phyloP scores from a whole-genome alignment of 495 filamentous ascomycete species.

The Aspergillus affinis region DNA sequence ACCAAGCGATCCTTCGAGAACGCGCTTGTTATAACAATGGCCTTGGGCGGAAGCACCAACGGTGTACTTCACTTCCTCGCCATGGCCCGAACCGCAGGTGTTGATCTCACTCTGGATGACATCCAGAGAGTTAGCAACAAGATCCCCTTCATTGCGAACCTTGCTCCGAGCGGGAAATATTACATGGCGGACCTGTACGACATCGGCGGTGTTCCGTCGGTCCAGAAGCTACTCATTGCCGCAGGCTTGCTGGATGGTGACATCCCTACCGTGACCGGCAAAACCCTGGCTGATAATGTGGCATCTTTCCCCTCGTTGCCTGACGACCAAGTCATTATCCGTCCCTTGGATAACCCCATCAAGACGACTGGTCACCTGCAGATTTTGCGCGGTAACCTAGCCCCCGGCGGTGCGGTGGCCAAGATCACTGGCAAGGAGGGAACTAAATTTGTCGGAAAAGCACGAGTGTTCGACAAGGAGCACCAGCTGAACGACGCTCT shows the following conservation, averaged over 20 bases:
- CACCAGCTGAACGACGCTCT: conserved; percentile 74
- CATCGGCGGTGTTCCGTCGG: conserved; percentile 85
- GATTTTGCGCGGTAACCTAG: conserved; percentile 85
- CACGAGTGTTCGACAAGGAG: conserved; percentile 91
- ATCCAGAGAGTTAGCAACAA: conserved; percentile 84
- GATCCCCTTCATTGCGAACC: conserved; percentile 90
- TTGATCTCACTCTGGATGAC: conserved; percentile 82
- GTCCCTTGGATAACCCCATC: conserved; percentile 78
- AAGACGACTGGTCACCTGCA: conserved; percentile 87
- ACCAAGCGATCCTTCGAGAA: conserved; percentile 89
- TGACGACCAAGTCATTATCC: conserved; percentile 82
- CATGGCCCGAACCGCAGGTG: conserved; percentile 87
- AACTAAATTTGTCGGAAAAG: conserved; percentile 74
- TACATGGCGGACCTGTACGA: conserved; percentile 96
- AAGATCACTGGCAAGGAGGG: conserved; percentile 99
- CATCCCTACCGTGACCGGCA: conserved; percentile 89
- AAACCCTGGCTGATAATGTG: conserved; percentile 86
- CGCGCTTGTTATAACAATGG: conserved; percentile 90
- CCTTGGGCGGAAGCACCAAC: conserved; percentile 87
- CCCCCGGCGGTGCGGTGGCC: conserved; percentile 88
- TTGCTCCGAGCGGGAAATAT: conserved; percentile 84
- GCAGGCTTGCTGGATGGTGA: conserved; percentile 77
- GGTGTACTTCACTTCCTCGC: conserved; percentile 92
- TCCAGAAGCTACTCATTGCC: conserved; percentile 88
- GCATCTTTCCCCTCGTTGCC: conserved; percentile 76